phyloP scores from a whole-genome alignment of 352 stramenopile genomes.

The Globisporangium heterothallicum region DNA sequence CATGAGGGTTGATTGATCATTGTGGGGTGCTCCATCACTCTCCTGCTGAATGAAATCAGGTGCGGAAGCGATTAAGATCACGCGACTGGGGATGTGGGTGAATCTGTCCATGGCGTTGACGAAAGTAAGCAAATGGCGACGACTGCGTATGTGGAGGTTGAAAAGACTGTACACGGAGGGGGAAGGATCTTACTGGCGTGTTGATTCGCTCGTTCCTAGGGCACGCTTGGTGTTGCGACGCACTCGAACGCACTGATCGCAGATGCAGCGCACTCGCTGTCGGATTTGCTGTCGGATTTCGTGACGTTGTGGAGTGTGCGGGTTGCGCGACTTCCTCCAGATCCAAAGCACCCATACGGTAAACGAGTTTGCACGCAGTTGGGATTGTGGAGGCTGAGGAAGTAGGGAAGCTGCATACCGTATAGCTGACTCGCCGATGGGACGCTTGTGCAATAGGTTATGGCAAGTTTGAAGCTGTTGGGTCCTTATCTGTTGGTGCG shows the following conservation, averaged over 20 bases:
- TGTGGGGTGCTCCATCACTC: not conserved
- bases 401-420: not conserved
- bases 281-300: constrained; percentile 94
- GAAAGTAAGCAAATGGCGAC: constrained; percentile 79
- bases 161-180: constrained; percentile 5
- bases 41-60: constrained; percentile 21
- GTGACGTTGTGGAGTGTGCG: constrained; percentile 94
- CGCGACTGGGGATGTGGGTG: constrained; percentile 89
- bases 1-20: not conserved
- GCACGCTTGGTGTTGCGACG: constrained; percentile 60
- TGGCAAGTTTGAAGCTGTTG: constrained; percentile 87
- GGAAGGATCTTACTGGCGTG: constrained; percentile 19
- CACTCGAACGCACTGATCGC: constrained; percentile 92
- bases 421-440: no score
- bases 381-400: not conserved
- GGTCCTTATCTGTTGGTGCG: constrained; percentile 78
- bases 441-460: constrained; percentile 48
- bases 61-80: constrained; percentile 83
- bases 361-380: not conserved
- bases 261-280: constrained; percentile 94
- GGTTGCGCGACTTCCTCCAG: constrained; percentile 89
- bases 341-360: constrained; percentile 90
- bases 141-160: no score
- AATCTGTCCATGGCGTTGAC: constrained; percentile 89
- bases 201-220: constrained; percentile 21